These are phyloP conservation scores for Sonneratia caseolaris DNA, from an alignment of 345 rosid species.

Conservation along the genomic window DNA sequence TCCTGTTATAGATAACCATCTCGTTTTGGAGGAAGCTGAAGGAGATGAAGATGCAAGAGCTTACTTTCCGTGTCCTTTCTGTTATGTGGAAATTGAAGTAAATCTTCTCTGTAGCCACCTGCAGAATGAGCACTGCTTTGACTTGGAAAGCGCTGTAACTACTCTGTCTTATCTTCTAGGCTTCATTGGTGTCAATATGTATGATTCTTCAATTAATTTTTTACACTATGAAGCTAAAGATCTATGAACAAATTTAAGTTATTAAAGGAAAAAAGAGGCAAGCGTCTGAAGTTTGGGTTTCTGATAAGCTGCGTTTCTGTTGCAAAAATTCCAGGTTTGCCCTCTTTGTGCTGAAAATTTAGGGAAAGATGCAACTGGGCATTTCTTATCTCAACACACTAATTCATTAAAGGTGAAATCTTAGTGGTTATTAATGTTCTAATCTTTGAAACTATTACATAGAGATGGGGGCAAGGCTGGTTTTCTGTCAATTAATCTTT, in stretches of 20 bases:
- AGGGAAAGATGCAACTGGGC: constrained; percentile 44
- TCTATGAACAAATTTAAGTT: no score
- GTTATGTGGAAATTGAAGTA: constrained; percentile 42
- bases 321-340: constrained; percentile 39
- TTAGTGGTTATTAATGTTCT: constrained; percentile 2
- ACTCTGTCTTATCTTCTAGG: constrained; percentile 7
- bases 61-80: constrained; percentile 47
- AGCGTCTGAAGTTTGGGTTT: not conserved
- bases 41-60: constrained; percentile 40
- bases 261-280: not conserved
- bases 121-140: constrained; percentile 55
- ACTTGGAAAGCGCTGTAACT: constrained; percentile 48
- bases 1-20: constrained; percentile 10
- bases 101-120: constrained; percentile 36
- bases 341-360: constrained; percentile 59
- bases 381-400: constrained; percentile 46
- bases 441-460: no score
- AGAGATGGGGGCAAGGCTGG: no score
- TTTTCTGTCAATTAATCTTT: no score
- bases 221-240: no score
- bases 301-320: not conserved
- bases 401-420: constrained; percentile 36
- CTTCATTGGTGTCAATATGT: not conserved
- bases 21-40: constrained; percentile 9
- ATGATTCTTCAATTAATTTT: no score